A percentile compares a stretch with the other conserved stretches of the same genome.
These are phyloP conservation scores for Malassezia dermatis DNA, from an alignment of 1,284 basidiomycete genomes.

Conservation along the genomic window DNA sequence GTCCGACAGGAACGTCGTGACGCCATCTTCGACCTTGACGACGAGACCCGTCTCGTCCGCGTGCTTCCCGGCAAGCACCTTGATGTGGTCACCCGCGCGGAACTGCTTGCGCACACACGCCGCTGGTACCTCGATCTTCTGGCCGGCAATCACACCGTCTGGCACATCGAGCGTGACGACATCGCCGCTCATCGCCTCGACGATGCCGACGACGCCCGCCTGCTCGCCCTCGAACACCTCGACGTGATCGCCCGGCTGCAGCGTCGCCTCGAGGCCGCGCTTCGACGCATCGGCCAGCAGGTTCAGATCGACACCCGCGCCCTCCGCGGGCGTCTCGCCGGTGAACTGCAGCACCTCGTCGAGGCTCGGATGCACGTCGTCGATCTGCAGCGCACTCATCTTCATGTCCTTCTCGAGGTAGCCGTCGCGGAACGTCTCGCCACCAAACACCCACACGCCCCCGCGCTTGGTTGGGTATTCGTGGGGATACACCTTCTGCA, in stretches of 20 bases:
- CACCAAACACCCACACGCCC: constrained; percentile 58
- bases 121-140: constrained; percentile 71
- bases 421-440: constrained; percentile 85
- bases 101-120: constrained; percentile 86
- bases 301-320: constrained; percentile 59
- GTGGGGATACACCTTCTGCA: constrained; percentile 72
- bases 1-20: constrained; percentile 94
- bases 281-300: constrained; percentile 77
- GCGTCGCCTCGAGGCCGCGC: constrained; percentile 71
- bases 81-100: constrained; percentile 94
- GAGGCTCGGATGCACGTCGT: constrained; percentile 86
- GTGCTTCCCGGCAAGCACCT: constrained; percentile 91
- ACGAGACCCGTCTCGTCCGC: constrained; percentile 91
- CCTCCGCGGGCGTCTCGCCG: constrained; percentile 48
- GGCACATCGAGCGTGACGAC: constrained; percentile 67
- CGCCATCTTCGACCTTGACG: constrained; percentile 67
- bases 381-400: constrained; percentile 64
- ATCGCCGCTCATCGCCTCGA: constrained; percentile 78
- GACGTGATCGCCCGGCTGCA: constrained; percentile 95
- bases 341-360: constrained; percentile 91
- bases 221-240: constrained; percentile 97
- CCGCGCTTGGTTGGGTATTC: constrained; percentile 52
- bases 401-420: constrained; percentile 96
- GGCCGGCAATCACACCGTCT: constrained; percentile 70
- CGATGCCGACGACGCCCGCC: constrained; percentile 77